Base-by-base conservation (phyloP, 805 yeast species). In the Candida coquimbonensis region DNA sequence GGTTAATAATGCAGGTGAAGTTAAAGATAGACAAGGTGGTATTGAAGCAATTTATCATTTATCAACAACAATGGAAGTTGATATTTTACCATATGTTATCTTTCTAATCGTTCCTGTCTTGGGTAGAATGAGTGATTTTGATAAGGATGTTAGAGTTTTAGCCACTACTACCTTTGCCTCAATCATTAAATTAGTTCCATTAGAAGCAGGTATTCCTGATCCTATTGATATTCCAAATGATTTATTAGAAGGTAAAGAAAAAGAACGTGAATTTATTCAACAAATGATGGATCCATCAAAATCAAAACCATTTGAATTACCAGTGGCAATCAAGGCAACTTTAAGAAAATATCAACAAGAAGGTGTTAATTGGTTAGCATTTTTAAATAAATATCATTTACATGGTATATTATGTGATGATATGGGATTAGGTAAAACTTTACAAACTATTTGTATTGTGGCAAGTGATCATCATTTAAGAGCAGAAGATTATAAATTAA, bases 371-470 rank as follows among this genome's bases (percentile, higher is more conserved):
- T 93, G 99, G 99, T 72, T 93, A 44, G 96, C 96, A 9, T 93
- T 93, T 60, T 74, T 93, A 58, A 93, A 93, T 68, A 87, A 87
- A 58, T 93, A 93, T 61, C 96, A 91, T 63, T 70, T 93, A 44
- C 99, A 93, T 67, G 99, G 99, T 44, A 91, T 93, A 58, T 71
- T 93, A 41, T 93, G 99, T 78, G 99, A 93, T 63, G 99, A 93
- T 79, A 93, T 93, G 99, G 99, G 99, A 7, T 73, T 93, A 29
- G 99, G 99, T 43, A 93, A 93, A 63, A 93, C 99, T 0, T 72
- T 93, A 49, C 99, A 93, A 65, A 90, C 99, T 0, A 90, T 93
- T 59, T 93, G 99, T 67, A 91, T 95, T 53, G 89, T 93, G 44
- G 87, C 99, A 0, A 87, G 97, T 61, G 99, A 93, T 59, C 99